These are phyloP conservation scores for Cladobotryum mycophilum DNA, from an alignment of 2,329 filamentous ascomycete genomes.

Conservation along the genomic window DNA sequence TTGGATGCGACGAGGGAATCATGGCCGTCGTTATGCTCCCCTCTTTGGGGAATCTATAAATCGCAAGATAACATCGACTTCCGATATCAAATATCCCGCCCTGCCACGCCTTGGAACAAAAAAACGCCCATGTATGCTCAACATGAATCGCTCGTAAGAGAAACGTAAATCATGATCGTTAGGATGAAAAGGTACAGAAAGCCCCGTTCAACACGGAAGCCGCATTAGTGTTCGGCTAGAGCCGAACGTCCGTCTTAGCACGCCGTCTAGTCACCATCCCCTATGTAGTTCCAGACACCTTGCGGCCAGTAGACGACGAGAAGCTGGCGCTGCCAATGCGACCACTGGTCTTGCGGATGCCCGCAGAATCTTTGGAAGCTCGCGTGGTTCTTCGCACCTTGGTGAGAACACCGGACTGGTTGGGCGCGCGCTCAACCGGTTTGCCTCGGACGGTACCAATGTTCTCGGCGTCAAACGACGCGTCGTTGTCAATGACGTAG, in stretches of 20 bases:
- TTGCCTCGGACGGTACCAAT: conserved; percentile 56
- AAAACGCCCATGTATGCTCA: conserved; percentile 40
- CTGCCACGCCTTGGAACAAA: conserved; percentile 10
- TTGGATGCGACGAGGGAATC: not conserved
- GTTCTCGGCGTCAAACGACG: conserved; percentile 66
- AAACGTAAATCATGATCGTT: conserved; percentile 37
- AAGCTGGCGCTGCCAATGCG: conserved; percentile 54
- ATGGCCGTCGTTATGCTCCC: not conserved
- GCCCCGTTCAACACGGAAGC: conserved; percentile 6
- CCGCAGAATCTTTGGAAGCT: conserved; percentile 44
- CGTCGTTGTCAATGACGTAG: conserved; percentile 58
- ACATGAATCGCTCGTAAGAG: conserved; percentile 36
- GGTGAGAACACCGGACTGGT: conserved; percentile 50
- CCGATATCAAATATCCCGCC: conserved; percentile 5
- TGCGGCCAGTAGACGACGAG: conserved; percentile 41
- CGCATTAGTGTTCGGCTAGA: not conserved
- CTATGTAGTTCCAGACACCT: conserved; percentile 42
- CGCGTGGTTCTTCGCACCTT: conserved; percentile 61
- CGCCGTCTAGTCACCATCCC: conserved; percentile 15
- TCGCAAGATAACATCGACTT: conserved; percentile 6
- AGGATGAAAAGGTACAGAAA: conserved; percentile 17
- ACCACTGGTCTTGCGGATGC: conserved; percentile 60
- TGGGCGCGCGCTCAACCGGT: conserved; percentile 48
- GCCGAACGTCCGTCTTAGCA: not conserved
- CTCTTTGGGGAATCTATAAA: not conserved